Conservation (phyloP, 345 rosid genomes). For the Pugionium cornutum region DNA sequence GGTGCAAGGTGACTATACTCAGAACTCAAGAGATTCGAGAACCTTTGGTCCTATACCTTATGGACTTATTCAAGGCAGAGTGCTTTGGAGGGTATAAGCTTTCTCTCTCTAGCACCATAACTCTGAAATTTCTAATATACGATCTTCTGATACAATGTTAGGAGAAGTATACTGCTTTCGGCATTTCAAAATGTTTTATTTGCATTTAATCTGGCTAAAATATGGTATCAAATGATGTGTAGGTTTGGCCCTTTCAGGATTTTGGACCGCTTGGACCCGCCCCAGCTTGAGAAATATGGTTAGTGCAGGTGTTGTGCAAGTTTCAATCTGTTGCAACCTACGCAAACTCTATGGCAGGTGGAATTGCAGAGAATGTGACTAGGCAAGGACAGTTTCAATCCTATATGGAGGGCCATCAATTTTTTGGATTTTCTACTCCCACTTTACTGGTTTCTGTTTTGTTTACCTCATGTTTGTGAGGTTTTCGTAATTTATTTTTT, state of each 20-base stretch:
- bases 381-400: too few relatives aligned
- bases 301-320: not conserved
- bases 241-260: constrained; percentile 63
- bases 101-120: not conserved
- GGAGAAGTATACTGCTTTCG: too few relatives aligned
- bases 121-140: too few relatives aligned
- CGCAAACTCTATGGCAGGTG: not conserved
- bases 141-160: too few relatives aligned
- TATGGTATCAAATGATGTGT: constrained; percentile 10
- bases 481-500: too few relatives aligned
- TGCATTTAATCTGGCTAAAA: constrained; percentile 4
- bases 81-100: constrained; percentile 58
- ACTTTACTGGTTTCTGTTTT: too few relatives aligned
- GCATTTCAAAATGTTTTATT: not conserved
- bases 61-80: constrained; percentile 68
- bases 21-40: constrained; percentile 67
- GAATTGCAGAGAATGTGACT: too few relatives aligned
- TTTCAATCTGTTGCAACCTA: too few relatives aligned
- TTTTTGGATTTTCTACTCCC: too few relatives aligned
- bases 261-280: constrained; percentile 46
- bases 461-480: too few relatives aligned
- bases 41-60: constrained; percentile 72
- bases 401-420: too few relatives aligned
- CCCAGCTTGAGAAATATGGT: constrained; percentile 10
- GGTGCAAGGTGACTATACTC: constrained; percentile 68